These are phyloP conservation scores for Pochonia chlamydosporia DNA, from an alignment of 2,329 filamentous ascomycete species.

Conservation along the genomic window DNA sequence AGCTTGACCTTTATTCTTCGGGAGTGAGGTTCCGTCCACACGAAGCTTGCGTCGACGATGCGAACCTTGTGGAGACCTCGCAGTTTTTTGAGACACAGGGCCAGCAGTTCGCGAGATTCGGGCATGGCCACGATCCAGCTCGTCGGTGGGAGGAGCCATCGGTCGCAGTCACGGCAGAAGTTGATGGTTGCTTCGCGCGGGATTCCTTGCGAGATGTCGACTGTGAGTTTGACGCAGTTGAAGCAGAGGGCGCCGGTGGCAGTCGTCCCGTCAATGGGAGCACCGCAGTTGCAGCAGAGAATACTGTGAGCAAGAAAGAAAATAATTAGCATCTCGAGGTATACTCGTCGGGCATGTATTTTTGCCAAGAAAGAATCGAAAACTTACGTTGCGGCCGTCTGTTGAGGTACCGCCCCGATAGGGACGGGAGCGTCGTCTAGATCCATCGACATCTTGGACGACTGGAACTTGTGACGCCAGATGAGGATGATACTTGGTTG, in stretches of 20 bases:
- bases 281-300: constrained; percentile 96
- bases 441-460: constrained; percentile 36
- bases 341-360: no score
- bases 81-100: constrained; percentile 84
- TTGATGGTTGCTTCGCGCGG: constrained; percentile 86
- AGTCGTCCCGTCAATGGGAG: constrained; percentile 86
- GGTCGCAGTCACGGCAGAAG: constrained; percentile 90
- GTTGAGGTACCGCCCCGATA: constrained; percentile 25
- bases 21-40: constrained; percentile 98
- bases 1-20: constrained; percentile 89
- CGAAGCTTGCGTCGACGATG: constrained; percentile 92
- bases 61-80: constrained; percentile 82
- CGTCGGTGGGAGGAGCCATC: constrained; percentile 81
- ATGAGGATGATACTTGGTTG: constrained; percentile 9
- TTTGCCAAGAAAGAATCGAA: not conserved
- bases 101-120: constrained; percentile 88
- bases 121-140: constrained; percentile 81
- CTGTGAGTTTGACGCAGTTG: constrained; percentile 90
- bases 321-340: not conserved
- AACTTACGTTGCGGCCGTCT: constrained; percentile 35
- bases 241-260: constrained; percentile 85
- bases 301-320: constrained; percentile 42
- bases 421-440: constrained; percentile 36
- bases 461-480: constrained; percentile 9
- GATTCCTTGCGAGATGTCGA: constrained; percentile 88